Evolutionary conservation across 371 early-diverging fungal genomes (phyloP).

Genomic region (Smittium mucronatum): DNA sequence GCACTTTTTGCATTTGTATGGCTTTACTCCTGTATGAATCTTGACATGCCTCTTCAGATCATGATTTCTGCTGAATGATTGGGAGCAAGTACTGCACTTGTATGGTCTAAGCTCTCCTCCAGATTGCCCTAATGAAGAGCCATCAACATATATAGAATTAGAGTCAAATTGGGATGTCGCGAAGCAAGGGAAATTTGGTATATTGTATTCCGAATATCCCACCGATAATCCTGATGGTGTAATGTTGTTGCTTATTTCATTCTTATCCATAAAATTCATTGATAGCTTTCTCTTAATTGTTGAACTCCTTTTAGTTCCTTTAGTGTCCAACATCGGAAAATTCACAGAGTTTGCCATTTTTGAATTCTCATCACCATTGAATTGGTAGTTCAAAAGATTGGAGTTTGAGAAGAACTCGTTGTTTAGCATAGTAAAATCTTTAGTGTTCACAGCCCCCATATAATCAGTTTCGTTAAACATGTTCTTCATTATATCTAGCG

Average conservation of each 20-base stretch:
- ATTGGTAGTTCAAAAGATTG: not conserved
- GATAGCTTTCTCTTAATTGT: too few species aligned
- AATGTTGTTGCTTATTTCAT: too few species aligned
- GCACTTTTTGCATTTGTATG: conserved; percentile 66
- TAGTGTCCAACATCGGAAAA: too few species aligned
- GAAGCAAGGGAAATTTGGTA: not conserved
- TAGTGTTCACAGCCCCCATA: not conserved
- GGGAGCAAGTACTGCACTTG: conserved; percentile 53
- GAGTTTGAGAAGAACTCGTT: not conserved
- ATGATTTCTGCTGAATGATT: conserved; percentile 73
- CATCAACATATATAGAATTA: not conserved
- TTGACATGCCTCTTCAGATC: conserved; percentile 75
- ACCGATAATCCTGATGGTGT: not conserved
- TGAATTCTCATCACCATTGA: not conserved
- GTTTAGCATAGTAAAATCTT: not conserved
- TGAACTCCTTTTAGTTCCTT: too few species aligned
- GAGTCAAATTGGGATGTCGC: not conserved
- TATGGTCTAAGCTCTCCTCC: conserved; percentile 41
- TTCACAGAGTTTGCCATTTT: too few species aligned
- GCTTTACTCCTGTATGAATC: conserved; percentile 74
- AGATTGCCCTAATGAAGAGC: not conserved
- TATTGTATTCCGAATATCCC: not conserved
- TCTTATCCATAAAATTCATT: too few species aligned
- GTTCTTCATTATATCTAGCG: not conserved
- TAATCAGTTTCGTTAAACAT: not conserved